Evolutionary conservation across 2,329 filamentous ascomycete species (phyloP), one percentile per base, ranked within the genome.

Genomic region (Pseudocercospora eumusae): DNA sequence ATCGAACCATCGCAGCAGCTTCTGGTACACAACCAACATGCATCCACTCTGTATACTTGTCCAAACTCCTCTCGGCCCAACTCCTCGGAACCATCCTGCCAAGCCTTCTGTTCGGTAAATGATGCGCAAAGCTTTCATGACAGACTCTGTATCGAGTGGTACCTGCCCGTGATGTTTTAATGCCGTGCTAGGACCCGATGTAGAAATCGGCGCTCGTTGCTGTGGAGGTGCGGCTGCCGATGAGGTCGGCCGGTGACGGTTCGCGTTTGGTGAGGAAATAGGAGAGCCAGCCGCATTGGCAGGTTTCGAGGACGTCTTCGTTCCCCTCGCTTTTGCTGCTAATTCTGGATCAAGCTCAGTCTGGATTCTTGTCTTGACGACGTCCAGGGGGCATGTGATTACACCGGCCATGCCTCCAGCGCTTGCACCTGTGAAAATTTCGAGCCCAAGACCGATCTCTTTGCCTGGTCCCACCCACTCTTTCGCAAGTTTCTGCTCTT

Each of bases 41-140:
- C 92, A 96, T 45, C 93, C 91, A 73, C 91, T 96, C 80, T 99
- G 95, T 61, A 98, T 91, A 72, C 93, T 96, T 21, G 95, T 99
- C 95, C 95, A 99, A 13, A 98, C 91, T 61, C 89, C 89, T 58
- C 95, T 86, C 1, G 95, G 95, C 0, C 93, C 93, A 1, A 99
- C 93, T 25, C 95, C 95, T 61, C 95, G 86, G 78, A 99, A 99
- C 88, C 92, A 96, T 1, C 95, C 96, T 2, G 84, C 85, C 15
- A 98, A 70, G 1, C 95, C 95, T 77, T 99, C 95, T 5, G 89
- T 91, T 68, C 85, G 87, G 79, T 98, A 99, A 70, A 99, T 96
- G 67, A 96, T 84, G 69, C 83, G 87, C 40, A 99, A 79, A 1
- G 93, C 95, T 1, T 86, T 92, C 58, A 93, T 81, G 55, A 98